Evolutionary conservation across 768 basidiomycete species (phyloP).

Genomic region (Suillus occidentalis): DNA sequence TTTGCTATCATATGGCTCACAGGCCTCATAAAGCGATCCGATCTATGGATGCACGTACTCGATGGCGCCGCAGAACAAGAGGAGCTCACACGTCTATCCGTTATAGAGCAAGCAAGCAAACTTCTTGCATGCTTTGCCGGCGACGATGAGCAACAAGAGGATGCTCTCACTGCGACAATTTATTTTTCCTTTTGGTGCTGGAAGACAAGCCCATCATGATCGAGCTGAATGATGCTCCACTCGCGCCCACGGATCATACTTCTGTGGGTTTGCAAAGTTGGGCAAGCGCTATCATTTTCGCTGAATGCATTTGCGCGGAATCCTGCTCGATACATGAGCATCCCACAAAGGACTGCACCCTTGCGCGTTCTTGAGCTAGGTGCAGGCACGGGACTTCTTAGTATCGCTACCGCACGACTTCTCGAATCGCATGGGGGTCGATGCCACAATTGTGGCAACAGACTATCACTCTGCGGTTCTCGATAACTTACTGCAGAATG

Average conservation of each 20-base stretch:
- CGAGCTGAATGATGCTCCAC: constrained; percentile 69
- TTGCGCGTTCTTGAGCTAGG: constrained; percentile 75
- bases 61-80: constrained; percentile 33
- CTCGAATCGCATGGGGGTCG: constrained; percentile 22
- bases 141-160: constrained; percentile 38
- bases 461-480: constrained; percentile 82
- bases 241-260: constrained; percentile 67
- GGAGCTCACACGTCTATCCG: constrained; percentile 36
- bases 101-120: constrained; percentile 58
- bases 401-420: constrained; percentile 61
- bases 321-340: constrained; percentile 38
- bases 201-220: constrained; percentile 36
- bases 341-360: constrained; percentile 17
- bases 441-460: constrained; percentile 55
- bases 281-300: constrained; percentile 75
- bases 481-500: constrained; percentile 61
- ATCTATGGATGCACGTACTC: constrained; percentile 42
- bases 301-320: constrained; percentile 55
- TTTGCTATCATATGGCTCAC: constrained; percentile 77
- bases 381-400: constrained; percentile 82
- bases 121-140: constrained; percentile 55
- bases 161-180: constrained; percentile 52
- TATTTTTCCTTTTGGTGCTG: constrained; percentile 39
- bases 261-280: constrained; percentile 84
- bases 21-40: constrained; percentile 62